A percentile compares a stretch with the other conserved stretches of the same genome.
These are phyloP conservation scores for Thalassiosira hispida DNA, from an alignment of 352 stramenopile genomes.

Conservation along the genomic window DNA sequence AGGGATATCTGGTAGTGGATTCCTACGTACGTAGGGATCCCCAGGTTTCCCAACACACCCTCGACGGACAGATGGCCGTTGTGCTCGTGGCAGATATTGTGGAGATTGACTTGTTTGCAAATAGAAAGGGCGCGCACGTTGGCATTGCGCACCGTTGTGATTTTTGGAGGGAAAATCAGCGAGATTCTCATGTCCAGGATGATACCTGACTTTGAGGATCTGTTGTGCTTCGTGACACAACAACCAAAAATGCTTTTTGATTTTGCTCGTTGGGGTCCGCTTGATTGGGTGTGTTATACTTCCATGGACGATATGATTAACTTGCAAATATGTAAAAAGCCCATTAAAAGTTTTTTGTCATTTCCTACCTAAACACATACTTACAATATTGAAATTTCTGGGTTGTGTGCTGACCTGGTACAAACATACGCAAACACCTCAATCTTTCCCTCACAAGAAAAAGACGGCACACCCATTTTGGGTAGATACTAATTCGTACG, in stretches of 20 bases:
- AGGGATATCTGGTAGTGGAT: not conserved
- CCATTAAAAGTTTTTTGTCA: too few relatives aligned
- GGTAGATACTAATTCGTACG: too few relatives aligned
- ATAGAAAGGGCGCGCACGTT: not conserved
- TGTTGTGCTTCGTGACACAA: not conserved
- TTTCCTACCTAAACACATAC: too few relatives aligned
- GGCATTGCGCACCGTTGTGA: not conserved
- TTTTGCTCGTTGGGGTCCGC: too few relatives aligned
- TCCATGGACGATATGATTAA: too few relatives aligned
- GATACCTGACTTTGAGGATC: not conserved
- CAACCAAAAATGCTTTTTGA: not conserved
- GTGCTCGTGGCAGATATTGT: not conserved
- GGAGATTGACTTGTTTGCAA: not conserved
- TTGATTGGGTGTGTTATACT: too few relatives aligned
- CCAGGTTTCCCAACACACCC: not conserved
- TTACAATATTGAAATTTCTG: too few relatives aligned
- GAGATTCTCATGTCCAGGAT: slow-evolving; percentile 9
- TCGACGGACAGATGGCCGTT: not conserved
- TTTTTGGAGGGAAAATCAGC: not conserved
- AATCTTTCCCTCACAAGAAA: too few relatives aligned
- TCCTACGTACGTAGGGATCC: not conserved
- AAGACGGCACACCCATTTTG: too few relatives aligned
- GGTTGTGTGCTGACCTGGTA: too few relatives aligned
- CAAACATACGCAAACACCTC: too few relatives aligned
- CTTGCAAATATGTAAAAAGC: too few relatives aligned